A percentile compares a stretch with the other conserved stretches of the same genome.
These are phyloP conservation scores for Aegilops tauschii DNA, from an alignment of 176 grass and related monocot genomes.

Conservation along the genomic window DNA sequence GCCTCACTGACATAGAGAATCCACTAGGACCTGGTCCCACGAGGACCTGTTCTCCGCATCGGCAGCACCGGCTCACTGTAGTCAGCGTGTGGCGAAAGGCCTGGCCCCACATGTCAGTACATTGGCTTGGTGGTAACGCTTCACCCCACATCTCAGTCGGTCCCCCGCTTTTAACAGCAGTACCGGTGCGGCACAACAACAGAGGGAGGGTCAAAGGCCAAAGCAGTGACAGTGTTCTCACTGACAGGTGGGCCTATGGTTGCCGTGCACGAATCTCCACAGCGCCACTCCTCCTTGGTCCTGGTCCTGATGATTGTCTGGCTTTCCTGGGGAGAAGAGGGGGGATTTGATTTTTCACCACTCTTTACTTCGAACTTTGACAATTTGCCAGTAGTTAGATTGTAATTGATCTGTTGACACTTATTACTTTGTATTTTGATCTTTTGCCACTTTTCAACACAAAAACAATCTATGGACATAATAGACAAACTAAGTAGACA, in stretches of 20 bases:
- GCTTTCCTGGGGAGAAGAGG: conserved; percentile 4
- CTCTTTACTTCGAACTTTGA: too few species aligned
- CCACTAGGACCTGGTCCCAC: neutral
- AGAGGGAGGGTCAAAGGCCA: conserved; percentile 5
- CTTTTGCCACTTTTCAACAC: too few species aligned
- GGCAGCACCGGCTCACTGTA: neutral
- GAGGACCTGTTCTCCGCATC: neutral
- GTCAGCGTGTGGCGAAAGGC: too few species aligned
- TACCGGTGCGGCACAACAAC: neutral
- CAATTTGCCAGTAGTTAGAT: too few species aligned
- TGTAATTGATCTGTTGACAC: too few species aligned
- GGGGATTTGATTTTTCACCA: neutral
- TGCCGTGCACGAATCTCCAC: conserved; percentile 16
- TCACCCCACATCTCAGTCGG: neutral
- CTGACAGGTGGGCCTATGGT: neutral
- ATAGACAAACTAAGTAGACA: too few species aligned
- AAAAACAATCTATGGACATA: too few species aligned
- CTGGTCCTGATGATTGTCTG: conserved; percentile 15
- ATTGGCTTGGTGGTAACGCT: too few species aligned
- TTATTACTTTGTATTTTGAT: too few species aligned
- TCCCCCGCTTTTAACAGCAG: neutral
- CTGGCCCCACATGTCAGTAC: neutral
- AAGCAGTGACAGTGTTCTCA: neutral
- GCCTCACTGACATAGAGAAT: neutral
- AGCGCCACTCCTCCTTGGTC: conserved; percentile 8